A percentile compares a stretch with the other conserved stretches of the same genome.
Evolutionary conservation across 2,329 filamentous ascomycete species (phyloP).

Genomic region (Penicillium sp.): DNA sequence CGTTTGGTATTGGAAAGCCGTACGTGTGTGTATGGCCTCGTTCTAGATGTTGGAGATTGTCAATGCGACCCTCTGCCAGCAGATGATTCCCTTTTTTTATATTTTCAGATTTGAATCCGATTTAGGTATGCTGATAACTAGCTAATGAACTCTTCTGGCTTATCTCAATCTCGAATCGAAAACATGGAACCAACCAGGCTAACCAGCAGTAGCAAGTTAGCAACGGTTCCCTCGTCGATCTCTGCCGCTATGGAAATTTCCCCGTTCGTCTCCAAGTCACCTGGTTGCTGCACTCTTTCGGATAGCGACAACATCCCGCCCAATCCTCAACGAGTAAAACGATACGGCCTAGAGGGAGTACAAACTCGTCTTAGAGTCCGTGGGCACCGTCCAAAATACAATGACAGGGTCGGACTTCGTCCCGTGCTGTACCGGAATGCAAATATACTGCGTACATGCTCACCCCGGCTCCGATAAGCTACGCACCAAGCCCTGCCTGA

Average conservation of each 20-base stretch:
- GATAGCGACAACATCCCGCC: neutral
- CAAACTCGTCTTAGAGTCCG: neutral
- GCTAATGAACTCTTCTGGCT: neutral
- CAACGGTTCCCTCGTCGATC: neutral
- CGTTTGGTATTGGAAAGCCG: neutral
- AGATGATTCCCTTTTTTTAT: neutral
- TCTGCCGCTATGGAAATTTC: constrained; percentile 1
- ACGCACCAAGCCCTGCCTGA: neutral
- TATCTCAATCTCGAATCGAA: neutral
- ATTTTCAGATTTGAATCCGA: too few species aligned
- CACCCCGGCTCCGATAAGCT: neutral
- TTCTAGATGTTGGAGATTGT: neutral
- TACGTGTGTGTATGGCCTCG: neutral
- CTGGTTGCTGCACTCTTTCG: constrained; percentile 3
- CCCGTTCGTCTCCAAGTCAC: constrained; percentile 5
- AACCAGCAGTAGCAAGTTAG: neutral
- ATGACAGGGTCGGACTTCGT: neutral
- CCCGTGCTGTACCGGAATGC: neutral
- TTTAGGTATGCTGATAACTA: neutral
- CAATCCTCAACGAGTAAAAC: neutral
- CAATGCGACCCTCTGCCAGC: neutral
- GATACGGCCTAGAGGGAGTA: neutral
- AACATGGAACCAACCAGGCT: neutral
- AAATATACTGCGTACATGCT: neutral
- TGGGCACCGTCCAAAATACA: neutral